Conservation (phyloP, 169 alveolate genomes). For the Pseudocohnilembus persalinus region DNA sequence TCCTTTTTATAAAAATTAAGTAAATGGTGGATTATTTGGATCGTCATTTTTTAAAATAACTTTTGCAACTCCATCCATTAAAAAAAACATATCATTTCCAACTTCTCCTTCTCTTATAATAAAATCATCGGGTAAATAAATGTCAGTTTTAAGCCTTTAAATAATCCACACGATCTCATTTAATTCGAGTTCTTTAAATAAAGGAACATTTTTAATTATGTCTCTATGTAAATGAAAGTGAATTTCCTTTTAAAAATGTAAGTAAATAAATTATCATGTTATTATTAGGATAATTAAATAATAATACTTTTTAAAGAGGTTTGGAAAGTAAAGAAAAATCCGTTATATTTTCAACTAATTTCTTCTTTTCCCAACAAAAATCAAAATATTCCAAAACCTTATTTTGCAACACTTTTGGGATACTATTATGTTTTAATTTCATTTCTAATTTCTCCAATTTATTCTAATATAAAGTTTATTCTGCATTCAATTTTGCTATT, state of each 20-base stretch:
- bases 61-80: neutral
- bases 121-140: neutral
- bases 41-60: neutral
- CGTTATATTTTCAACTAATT: neutral
- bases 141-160: neutral
- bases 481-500: neutral
- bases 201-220: neutral
- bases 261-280: neutral
- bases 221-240: neutral
- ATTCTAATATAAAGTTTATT: neutral
- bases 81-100: neutral
- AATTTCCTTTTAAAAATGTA: neutral
- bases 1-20: neutral
- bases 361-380: neutral
- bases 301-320: neutral
- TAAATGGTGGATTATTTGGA: neutral
- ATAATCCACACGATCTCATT: neutral
- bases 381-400: neutral
- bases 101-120: neutral
- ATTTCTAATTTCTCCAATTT: neutral
- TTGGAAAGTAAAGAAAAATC: neutral
- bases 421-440: neutral
- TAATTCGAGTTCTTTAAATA: neutral
- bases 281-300: neutral
- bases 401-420: neutral